phyloP scores from a whole-genome alignment of 2,329 filamentous ascomycete species.

The Paradendryphiella salina region DNA sequence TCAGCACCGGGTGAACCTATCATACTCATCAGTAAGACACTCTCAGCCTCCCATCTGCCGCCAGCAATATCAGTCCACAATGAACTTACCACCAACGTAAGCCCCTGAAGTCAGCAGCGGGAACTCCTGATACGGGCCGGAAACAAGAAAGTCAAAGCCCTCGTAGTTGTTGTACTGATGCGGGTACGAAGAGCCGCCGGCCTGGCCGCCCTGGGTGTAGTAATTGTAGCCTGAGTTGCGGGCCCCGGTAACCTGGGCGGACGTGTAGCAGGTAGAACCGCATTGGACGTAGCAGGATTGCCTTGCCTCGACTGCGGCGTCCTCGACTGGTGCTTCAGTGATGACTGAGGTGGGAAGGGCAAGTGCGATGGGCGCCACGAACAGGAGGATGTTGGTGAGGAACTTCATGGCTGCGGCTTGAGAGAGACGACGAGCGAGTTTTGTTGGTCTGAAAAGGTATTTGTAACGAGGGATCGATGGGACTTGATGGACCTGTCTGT shows the following conservation, averaged over 20 bases:
- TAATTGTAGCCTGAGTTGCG: conserved; percentile 57
- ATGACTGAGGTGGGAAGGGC: conserved; percentile 22
- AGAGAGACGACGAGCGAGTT: conserved; percentile 11
- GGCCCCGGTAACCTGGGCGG: conserved; percentile 55
- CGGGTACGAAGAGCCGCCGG: conserved; percentile 56
- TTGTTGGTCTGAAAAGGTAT: background rate
- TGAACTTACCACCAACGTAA: conserved; percentile 59
- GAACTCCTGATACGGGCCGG: conserved; percentile 66
- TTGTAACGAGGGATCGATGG: conserved; percentile 11
- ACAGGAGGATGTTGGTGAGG: conserved; percentile 22
- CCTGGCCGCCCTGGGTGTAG: conserved; percentile 48
- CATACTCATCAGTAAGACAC: background rate
- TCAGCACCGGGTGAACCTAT: conserved; percentile 66
- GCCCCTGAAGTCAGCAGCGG: conserved; percentile 58
- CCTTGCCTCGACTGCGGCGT: conserved; percentile 38
- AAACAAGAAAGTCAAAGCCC: conserved; percentile 62
- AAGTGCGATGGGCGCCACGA: conserved; percentile 21
- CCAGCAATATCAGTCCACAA: background rate
- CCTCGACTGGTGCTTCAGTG: background rate
- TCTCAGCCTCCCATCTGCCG: too few relatives aligned
- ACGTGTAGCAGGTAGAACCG: conserved; percentile 58
- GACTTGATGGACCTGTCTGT: conserved; percentile 9
- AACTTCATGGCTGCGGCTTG: conserved; percentile 23
- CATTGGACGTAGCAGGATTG: conserved; percentile 56
- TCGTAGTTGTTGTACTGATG: conserved; percentile 66